Conservation (phyloP, 306 rosid genomes). For the Fragaria iinumae region DNA sequence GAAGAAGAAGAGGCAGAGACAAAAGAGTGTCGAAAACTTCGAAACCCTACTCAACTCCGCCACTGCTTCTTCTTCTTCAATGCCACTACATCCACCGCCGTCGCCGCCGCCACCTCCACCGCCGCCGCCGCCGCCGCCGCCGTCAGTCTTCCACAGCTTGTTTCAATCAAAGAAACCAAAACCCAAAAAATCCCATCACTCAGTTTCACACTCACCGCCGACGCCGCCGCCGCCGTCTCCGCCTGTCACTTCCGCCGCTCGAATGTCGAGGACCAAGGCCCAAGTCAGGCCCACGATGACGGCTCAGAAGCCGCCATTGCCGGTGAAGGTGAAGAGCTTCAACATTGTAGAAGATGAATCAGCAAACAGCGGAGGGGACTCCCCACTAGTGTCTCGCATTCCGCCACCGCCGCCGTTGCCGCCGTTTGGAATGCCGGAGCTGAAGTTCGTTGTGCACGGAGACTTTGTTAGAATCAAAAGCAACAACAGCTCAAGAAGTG, state of each 20-base stretch:
- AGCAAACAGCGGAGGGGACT: constrained; percentile 41
- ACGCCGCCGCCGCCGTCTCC: constrained; percentile 11
- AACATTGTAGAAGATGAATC: constrained; percentile 27
- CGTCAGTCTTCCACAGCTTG: constrained; percentile 48
- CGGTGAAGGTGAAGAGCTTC: constrained; percentile 31
- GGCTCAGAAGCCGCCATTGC: constrained; percentile 21
- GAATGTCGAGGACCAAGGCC: constrained; percentile 29
- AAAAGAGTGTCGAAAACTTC: constrained; percentile 55
- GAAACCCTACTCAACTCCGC: constrained; percentile 38
- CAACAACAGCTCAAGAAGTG: constrained; percentile 52
- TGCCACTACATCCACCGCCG: constrained; percentile 27
- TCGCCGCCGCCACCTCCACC: constrained; percentile 30
- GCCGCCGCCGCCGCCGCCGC: constrained; percentile 33
- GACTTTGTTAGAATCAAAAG: constrained; percentile 72
- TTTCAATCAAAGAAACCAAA: constrained; percentile 54
- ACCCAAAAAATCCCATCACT: constrained; percentile 31
- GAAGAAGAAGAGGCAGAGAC: constrained; percentile 65
- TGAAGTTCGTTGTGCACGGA: constrained; percentile 59
- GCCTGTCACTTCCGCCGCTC: background rate
- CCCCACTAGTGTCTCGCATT: constrained; percentile 47
- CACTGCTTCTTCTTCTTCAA: constrained; percentile 19
- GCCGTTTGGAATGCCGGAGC: constrained; percentile 52
- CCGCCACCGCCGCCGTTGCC: constrained; percentile 72
- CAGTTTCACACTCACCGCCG: constrained; percentile 20
- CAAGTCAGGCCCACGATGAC: constrained; percentile 28